A percentile compares a stretch with the other conserved stretches of the same genome.
These are phyloP conservation scores for Suillus occidentalis DNA, from an alignment of 768 basidiomycete species.

Conservation along the genomic window DNA sequence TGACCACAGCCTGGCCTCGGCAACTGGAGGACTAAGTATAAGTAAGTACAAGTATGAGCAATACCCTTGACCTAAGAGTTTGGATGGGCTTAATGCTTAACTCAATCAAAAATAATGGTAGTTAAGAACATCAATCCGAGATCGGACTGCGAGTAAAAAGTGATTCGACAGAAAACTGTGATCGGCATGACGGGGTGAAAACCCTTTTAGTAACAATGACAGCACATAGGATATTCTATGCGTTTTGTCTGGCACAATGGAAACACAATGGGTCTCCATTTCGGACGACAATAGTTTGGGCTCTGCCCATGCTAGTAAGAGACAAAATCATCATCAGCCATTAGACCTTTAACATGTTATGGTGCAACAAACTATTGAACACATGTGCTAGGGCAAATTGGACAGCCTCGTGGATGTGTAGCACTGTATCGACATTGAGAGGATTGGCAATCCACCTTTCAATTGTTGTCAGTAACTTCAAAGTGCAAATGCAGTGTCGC, in stretches of 20 bases:
- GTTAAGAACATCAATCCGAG: background rate
- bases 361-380: conserved; percentile 36
- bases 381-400: conserved; percentile 40
- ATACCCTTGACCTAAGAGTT: conserved; percentile 1
- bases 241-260: conserved; percentile 20
- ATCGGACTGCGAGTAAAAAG: conserved; percentile 80
- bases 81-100: background rate
- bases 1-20: background rate
- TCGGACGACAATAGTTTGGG: conserved; percentile 21
- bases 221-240: conserved; percentile 2
- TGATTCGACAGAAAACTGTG: conserved; percentile 33
- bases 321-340: conserved; percentile 17
- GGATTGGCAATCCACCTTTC: conserved; percentile 44
- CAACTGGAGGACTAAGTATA: background rate
- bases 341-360: background rate
- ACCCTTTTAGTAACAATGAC: background rate
- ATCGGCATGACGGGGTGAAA: conserved; percentile 11
- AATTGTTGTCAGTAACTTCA: background rate
- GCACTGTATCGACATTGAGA: conserved; percentile 44
- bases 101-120: conserved; percentile 1
- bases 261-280: conserved; percentile 20
- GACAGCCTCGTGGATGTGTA: conserved; percentile 34
- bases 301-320: conserved; percentile 21
- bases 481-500: background rate
- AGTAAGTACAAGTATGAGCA: background rate